Percentiles rank a stretch among this genome's conserved stretches.
Evolutionary conservation across 495 filamentous ascomycete species (phyloP).

Genomic region (Cairneyella variabilis): DNA sequence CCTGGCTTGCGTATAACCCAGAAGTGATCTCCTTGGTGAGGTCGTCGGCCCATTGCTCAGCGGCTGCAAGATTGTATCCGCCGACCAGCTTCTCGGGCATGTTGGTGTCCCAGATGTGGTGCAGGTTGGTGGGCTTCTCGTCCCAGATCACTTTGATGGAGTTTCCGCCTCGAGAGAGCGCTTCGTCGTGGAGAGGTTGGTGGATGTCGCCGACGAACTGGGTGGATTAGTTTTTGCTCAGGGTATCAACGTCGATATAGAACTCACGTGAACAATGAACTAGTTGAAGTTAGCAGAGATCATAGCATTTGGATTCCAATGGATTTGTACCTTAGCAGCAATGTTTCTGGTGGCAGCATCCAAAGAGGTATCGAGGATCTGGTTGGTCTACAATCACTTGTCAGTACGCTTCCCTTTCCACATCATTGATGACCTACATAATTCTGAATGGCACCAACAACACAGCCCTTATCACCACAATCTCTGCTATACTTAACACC

Average conservation of each 20-base stretch:
- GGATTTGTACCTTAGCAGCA: conserved; percentile 22
- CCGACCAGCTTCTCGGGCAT: conserved; percentile 56
- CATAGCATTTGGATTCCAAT: too few species aligned
- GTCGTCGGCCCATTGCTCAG: conserved; percentile 33
- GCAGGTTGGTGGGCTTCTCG: conserved; percentile 53
- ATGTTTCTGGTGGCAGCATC: not conserved
- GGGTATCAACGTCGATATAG: not conserved
- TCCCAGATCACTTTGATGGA: conserved; percentile 53
- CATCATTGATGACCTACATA: conserved; percentile 29
- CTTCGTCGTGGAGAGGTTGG: conserved; percentile 62
- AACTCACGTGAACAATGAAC: conserved; percentile 27
- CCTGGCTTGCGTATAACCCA: conserved; percentile 43
- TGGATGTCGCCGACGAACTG: conserved; percentile 42
- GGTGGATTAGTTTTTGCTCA: not conserved
- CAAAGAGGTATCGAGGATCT: conserved; percentile 13
- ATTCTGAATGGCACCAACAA: conserved; percentile 58
- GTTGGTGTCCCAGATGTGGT: conserved; percentile 60
- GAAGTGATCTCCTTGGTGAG: conserved; percentile 40
- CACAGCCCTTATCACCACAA: conserved; percentile 57
- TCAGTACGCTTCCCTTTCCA: not conserved
- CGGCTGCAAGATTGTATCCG: conserved; percentile 34
- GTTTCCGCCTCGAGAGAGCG: conserved; percentile 54
- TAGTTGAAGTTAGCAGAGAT: not conserved
- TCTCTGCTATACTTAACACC: conserved; percentile 57
- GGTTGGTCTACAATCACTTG: conserved; percentile 3